These are phyloP conservation scores for Amaranthus cruentus DNA, from an alignment of 148 eudicot genomes.

Conservation along the genomic window DNA sequence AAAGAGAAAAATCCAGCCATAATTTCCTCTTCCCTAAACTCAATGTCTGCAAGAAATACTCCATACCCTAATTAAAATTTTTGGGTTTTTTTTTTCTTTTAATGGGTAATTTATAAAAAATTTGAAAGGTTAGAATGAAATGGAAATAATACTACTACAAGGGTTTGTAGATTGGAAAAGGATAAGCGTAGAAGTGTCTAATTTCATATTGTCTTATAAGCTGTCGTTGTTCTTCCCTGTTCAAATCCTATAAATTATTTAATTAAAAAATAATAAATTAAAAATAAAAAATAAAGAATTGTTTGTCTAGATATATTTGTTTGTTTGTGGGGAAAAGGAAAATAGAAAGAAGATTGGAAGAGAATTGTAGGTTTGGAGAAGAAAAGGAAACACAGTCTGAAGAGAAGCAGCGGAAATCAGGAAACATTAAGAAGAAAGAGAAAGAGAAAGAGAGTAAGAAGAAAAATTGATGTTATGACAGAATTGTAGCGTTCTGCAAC, in stretches of 20 bases:
- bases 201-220: too few species aligned
- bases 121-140: too few species aligned
- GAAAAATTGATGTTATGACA: too few species aligned
- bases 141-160: not conserved
- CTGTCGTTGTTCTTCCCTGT: too few species aligned
- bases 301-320: not conserved
- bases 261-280: conserved; percentile 1
- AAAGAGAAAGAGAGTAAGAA: not conserved
- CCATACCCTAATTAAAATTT: conserved; percentile 9
- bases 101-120: too few species aligned
- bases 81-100: too few species aligned
- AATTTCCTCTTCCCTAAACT: not conserved
- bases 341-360: not conserved
- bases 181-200: not conserved
- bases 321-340: not conserved
- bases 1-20: conserved; percentile 34
- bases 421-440: not conserved
- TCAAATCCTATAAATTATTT: not conserved
- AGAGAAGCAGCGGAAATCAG: conserved; percentile 10
- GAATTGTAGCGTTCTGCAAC: conserved; percentile 19
- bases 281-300: too few species aligned
- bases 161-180: not conserved
- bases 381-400: conserved; percentile 22
- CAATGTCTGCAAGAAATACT: conserved; percentile 5
- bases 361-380: not conserved